Conservation (phyloP, 1,284 basidiomycete genomes). For the Marasmius sp. region DNA sequence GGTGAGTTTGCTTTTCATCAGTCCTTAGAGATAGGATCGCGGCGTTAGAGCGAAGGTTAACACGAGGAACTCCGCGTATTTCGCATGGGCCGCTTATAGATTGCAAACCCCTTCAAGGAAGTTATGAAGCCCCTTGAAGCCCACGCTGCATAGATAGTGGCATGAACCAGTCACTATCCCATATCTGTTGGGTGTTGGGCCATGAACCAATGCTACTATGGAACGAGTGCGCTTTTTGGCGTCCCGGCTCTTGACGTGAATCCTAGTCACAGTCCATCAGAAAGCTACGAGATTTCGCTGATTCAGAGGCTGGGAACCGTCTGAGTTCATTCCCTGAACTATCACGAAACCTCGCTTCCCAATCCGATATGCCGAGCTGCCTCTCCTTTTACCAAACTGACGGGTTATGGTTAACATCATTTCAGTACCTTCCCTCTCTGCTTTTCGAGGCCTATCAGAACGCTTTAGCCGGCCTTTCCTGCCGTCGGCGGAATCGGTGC, state of each 20-base stretch:
- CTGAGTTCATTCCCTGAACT: no score
- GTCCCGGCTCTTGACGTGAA: not conserved
- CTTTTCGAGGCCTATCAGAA: no score
- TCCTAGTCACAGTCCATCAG: not conserved
- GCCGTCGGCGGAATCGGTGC: slow-evolving; percentile 9
- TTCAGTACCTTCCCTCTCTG: no score
- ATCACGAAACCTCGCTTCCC: no score
- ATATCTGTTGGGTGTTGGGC: no score
- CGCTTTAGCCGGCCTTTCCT: not conserved
- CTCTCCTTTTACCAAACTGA: no score
- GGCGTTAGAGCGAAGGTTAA: not conserved
- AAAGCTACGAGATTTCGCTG: not conserved
- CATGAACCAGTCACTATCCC: no score
- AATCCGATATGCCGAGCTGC: no score
- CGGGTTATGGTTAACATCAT: no score
- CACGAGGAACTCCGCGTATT: slow-evolving; percentile 8
- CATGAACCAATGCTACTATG: no score
- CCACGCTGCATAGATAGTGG: no score
- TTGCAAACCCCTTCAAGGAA: not conserved
- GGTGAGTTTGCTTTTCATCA: no score
- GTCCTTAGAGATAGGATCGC: not conserved
- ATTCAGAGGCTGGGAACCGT: not conserved
- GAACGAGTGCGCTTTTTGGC: not conserved
- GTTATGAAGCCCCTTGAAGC: not conserved
- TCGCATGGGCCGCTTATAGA: slow-evolving; percentile 1